These are phyloP conservation scores for Wickerhamiella nectarea DNA, from an alignment of 805 yeast species.

Conservation along the genomic window DNA sequence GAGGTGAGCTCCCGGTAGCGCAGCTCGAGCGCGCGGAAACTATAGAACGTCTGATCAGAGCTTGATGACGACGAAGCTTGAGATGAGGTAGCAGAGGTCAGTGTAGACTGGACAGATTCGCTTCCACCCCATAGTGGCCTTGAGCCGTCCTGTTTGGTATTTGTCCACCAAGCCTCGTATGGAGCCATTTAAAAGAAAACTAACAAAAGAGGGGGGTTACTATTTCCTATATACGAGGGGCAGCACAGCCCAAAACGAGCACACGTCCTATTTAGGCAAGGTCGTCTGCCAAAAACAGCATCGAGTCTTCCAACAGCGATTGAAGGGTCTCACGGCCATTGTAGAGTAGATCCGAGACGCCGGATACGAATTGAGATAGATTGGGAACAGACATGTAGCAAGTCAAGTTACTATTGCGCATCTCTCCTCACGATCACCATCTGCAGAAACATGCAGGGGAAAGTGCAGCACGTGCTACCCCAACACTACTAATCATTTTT, in stretches of 20 bases:
- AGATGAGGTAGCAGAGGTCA: neutral
- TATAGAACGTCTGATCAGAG: neutral
- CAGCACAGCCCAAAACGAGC: neutral
- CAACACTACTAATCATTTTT: slow-evolving; percentile 18
- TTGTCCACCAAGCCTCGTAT: slow-evolving; percentile 7
- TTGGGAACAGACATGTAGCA: too few relatives aligned
- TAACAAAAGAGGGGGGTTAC: neutral
- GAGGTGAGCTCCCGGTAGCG: slow-evolving; percentile 2
- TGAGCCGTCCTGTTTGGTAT: neutral
- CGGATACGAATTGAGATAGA: too few relatives aligned
- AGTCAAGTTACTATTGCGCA: slow-evolving; percentile 16
- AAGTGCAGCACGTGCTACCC: slow-evolving; percentile 20
- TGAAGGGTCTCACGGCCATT: too few relatives aligned
- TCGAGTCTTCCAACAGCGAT: too few relatives aligned
- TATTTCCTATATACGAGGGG: neutral
- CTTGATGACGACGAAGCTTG: neutral
- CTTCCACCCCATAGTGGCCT: slow-evolving; percentile 2
- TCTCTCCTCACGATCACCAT: slow-evolving; percentile 26
- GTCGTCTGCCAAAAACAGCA: neutral
- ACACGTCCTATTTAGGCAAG: neutral
- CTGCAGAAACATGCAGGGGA: slow-evolving; percentile 23
- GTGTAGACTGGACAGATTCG: neutral
- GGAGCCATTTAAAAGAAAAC: neutral
- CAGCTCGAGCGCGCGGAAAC: slow-evolving; percentile 1
- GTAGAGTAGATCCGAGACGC: too few relatives aligned